Base-by-base conservation (phyloP, 2,329 filamentous ascomycete species). In the Aspergillus viridinutans region DNA sequence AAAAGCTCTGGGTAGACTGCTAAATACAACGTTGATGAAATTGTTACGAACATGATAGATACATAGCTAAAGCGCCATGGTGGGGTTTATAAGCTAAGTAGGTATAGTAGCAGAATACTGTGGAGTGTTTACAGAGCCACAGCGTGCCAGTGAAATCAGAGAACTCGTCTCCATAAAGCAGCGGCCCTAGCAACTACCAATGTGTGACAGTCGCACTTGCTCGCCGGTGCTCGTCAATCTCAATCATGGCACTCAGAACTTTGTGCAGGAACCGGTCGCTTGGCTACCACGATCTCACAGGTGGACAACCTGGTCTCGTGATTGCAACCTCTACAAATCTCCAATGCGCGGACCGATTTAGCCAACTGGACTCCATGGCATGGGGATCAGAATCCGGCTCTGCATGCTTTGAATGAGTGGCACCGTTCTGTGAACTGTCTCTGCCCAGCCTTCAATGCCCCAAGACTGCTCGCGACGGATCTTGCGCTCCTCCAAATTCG, bases 341-440 rank as follows among this genome's bases (percentile, higher is more conserved):
- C 23, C 28, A 42, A 23, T 26, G 20, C 32, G 17, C 29, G n/a
- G 25, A 23, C 26, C 43, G 45, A 54, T 58, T 64, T 82, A 96
- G 61, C 88, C 88, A 59, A 97, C 91, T 3, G 94, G 92, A 61
- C 91, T 96, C 94, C 94, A 99, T 8, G 92, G 90, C 88, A 97
- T 92, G 12, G 94, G 91, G 59, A 97, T 87, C 71, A 99, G 75
- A 67, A 99, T 92, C 67, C 90, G 84, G 71, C 91, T 96, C 83
- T 94, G 91, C 94, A 99, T 99, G 57, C 81, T 87, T 79, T 97
- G 92, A 68, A 99, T 99, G 62, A 99, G 82, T 32, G 94, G 94
- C 49, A 99, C 94, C 1, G 94, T 99, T 83, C 96, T 97, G 81
- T 99, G 94, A 40, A 97, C 94, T 25, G 93, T 97, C 70, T 97